phyloP scores from a whole-genome alignment of 176 grass and related monocot species.

The Zizania latifolia region DNA sequence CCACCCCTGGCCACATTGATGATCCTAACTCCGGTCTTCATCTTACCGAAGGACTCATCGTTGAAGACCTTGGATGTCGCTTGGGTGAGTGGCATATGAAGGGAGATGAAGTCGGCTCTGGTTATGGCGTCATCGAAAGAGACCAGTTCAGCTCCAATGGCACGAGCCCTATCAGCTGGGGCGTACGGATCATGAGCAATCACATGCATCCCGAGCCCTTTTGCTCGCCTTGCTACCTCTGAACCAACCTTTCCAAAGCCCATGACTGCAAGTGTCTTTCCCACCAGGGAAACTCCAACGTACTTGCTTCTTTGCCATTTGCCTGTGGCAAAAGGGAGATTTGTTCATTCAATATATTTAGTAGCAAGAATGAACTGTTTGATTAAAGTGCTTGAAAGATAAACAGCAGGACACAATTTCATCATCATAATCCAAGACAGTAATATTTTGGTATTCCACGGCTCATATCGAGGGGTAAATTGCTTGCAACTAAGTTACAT shows the following conservation, averaged over 20 bases:
- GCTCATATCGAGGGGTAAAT: neutral
- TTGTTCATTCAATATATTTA: conserved; percentile 8
- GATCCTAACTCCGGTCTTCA: conserved; percentile 84
- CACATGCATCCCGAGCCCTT: conserved; percentile 90
- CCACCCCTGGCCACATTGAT: conserved; percentile 97
- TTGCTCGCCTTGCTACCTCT: conserved; percentile 80
- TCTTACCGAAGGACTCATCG: conserved; percentile 71
- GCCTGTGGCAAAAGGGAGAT: conserved; percentile 33
- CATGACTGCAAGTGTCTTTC: conserved; percentile 84
- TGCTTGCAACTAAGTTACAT: neutral
- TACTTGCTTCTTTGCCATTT: conserved; percentile 91
- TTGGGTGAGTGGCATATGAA: conserved; percentile 87
- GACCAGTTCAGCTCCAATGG: conserved; percentile 79
- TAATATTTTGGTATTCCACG: neutral
- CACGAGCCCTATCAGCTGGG: conserved; percentile 67
- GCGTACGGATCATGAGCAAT: conserved; percentile 94
- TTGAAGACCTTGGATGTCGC: conserved; percentile 79
- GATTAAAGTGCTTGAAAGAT: neutral
- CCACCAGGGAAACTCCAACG: conserved; percentile 87
- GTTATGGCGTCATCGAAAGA: conserved; percentile 80
- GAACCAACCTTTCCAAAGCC: conserved; percentile 97
- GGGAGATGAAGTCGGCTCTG: conserved; percentile 86
- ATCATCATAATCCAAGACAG: neutral
- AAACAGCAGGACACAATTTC: neutral
- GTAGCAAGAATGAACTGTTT: neutral